A percentile compares a stretch with the other conserved stretches of the same genome.
These are phyloP conservation scores for Annona squamosa DNA, from an alignment of 164 flowering plant genomes.

Conservation along the genomic window DNA sequence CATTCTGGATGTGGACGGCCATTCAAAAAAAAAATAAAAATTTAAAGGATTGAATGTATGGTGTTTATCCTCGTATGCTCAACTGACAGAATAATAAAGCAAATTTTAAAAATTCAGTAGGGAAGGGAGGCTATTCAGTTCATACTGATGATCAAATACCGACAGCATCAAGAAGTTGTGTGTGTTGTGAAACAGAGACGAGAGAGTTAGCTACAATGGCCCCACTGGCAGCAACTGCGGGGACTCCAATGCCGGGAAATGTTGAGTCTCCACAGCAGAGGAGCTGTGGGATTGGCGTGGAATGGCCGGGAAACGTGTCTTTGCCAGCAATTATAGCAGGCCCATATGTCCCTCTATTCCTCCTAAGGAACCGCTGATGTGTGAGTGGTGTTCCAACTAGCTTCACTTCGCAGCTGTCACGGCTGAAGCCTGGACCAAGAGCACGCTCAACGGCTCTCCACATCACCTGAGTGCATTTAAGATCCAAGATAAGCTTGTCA, in stretches of 20 bases:
- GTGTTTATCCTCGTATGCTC: not conserved
- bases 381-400: conserved; percentile 88
- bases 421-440: conserved; percentile 68
- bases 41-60: not conserved
- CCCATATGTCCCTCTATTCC: conserved; percentile 90
- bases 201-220: conserved; percentile 95
- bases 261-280: conserved; percentile 94
- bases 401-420: conserved; percentile 88
- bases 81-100: not conserved
- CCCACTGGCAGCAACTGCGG: conserved; percentile 98
- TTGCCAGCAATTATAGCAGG: conserved; percentile 89
- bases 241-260: conserved; percentile 95
- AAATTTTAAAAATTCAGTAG: not conserved
- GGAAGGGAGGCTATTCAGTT: not conserved
- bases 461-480: conserved; percentile 47
- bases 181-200: conserved; percentile 76
- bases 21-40: too few relatives aligned
- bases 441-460: conserved; percentile 96
- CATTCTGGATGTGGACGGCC: not conserved
- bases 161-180: conserved; percentile 72
- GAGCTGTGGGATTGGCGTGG: conserved; percentile 76
- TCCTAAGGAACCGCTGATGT: conserved; percentile 75
- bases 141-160: conserved; percentile 21
- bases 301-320: conserved; percentile 74
- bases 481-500: not conserved